phyloP scores from a whole-genome alignment of 2,329 filamentous ascomycete species.

The Colletotrichum sp. region DNA sequence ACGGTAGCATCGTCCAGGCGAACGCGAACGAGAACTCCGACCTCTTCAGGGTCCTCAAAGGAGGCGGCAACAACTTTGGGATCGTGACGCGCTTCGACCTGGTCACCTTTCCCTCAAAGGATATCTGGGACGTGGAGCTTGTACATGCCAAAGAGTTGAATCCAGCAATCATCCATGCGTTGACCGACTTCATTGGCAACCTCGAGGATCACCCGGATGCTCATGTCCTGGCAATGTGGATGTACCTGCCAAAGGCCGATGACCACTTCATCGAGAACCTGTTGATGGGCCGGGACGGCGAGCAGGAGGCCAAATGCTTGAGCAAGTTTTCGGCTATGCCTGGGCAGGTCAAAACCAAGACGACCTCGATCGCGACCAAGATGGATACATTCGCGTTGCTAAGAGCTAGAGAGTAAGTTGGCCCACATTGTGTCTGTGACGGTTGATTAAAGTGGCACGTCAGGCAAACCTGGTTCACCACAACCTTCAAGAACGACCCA shows the following conservation, averaged over 20 bases:
- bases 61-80: conserved; percentile 52
- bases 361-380: not conserved
- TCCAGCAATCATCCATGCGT: not conserved
- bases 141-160: not conserved
- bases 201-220: not conserved
- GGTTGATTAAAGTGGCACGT: not conserved
- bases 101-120: not conserved
- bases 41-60: conserved; percentile 48
- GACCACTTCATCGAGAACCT: not conserved
- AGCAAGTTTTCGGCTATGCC: not conserved
- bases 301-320: not conserved
- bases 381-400: not conserved
- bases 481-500: conserved; percentile 21
- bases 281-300: not conserved
- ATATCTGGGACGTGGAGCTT: not conserved
- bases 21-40: conserved; percentile 35
- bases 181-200: not conserved
- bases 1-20: conserved; percentile 43
- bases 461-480: not conserved
- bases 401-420: not conserved
- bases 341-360: not conserved
- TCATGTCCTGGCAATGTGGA: not conserved
- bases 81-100: conserved; percentile 33
- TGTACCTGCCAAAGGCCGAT: not conserved
- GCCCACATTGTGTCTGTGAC: not conserved